Conservation (phyloP, 495 filamentous ascomycete species). For the Penicillium bialowiezense region DNA sequence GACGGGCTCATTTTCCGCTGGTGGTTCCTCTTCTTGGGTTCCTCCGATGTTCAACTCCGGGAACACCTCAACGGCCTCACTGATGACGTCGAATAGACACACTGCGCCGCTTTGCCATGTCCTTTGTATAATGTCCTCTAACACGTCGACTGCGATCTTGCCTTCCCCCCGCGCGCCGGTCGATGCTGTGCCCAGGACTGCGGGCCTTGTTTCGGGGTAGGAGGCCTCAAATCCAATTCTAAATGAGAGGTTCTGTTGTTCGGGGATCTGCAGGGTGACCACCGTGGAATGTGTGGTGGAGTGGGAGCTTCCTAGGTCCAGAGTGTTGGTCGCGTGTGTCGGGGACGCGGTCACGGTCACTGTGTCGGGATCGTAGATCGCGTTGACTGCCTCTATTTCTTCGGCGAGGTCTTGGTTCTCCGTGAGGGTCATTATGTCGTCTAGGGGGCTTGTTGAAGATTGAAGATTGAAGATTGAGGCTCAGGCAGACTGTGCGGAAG, state of each 20-base stretch:
- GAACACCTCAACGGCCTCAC: conserved; percentile 47
- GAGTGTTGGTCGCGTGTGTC: conserved; percentile 32
- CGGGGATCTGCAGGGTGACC: conserved; percentile 36
- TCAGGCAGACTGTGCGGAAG: too few species aligned
- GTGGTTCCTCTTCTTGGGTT: conserved; percentile 11
- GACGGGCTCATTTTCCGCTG: conserved; percentile 10
- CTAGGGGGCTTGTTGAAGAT: too few species aligned
- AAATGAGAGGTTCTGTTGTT: conserved; percentile 50
- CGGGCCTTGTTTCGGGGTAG: conserved; percentile 72
- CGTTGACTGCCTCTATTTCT: conserved; percentile 87
- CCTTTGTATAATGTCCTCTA: conserved; percentile 60
- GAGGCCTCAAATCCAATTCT: conserved; percentile 62
- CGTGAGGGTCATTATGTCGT: conserved; percentile 18
- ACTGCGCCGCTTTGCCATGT: conserved; percentile 72
- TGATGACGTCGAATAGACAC: conserved; percentile 84
- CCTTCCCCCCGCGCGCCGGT: conserved; percentile 60
- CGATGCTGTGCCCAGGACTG: conserved; percentile 61
- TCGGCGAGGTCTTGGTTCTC: conserved; percentile 66
- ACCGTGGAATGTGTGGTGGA: conserved; percentile 27
- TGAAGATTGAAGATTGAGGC: too few species aligned
- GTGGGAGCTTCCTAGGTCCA: conserved; percentile 31
- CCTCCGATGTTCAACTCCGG: conserved; percentile 46
- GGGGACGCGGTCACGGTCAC: conserved; percentile 46
- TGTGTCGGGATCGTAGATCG: conserved; percentile 78
- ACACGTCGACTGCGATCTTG: conserved; percentile 59